These are phyloP conservation scores for Alternaria panax DNA, from an alignment of 2,329 filamentous ascomycete genomes.

Conservation along the genomic window DNA sequence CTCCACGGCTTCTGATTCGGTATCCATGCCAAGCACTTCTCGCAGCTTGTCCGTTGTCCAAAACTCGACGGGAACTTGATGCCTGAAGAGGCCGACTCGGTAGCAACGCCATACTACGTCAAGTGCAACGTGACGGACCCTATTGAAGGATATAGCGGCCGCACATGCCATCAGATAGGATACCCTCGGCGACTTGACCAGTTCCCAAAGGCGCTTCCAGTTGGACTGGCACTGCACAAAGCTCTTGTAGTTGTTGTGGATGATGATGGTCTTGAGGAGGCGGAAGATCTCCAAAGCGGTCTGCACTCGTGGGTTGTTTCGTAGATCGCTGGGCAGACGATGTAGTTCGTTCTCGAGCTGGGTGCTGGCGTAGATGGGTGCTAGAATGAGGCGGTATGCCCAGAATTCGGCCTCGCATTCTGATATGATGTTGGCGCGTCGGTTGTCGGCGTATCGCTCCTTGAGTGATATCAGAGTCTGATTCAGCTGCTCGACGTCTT, in stretches of 20 bases:
- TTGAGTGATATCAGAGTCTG: slow-evolving; percentile 67
- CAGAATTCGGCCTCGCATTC: slow-evolving; percentile 70
- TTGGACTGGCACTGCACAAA: slow-evolving; percentile 66
- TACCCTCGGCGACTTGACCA: slow-evolving; percentile 62
- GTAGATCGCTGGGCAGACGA: slow-evolving; percentile 60
- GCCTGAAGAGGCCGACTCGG: slow-evolving; percentile 59
- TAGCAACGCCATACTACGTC: slow-evolving; percentile 63
- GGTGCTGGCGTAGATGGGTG: slow-evolving; percentile 57
- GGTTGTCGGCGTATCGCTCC: slow-evolving; percentile 54
- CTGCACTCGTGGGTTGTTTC: slow-evolving; percentile 61
- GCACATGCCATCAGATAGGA: slow-evolving; percentile 71
- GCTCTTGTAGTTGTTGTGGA: slow-evolving; percentile 56
- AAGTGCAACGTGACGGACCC: slow-evolving; percentile 64
- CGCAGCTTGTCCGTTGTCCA: slow-evolving; percentile 64
- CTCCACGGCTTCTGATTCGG: slow-evolving; percentile 59
- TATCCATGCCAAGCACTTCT: slow-evolving; percentile 63
- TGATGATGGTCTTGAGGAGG: slow-evolving; percentile 61
- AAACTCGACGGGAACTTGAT: slow-evolving; percentile 51
- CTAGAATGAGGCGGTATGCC: slow-evolving; percentile 63
- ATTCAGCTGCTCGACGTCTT: slow-evolving; percentile 70
- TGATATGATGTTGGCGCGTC: slow-evolving; percentile 57
- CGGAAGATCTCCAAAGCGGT: slow-evolving; percentile 65
- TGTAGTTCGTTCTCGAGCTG: slow-evolving; percentile 64
- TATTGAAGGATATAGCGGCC: slow-evolving; percentile 68
- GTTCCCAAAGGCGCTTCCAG: slow-evolving; percentile 64